phyloP scores from a whole-genome alignment of 768 basidiomycete genomes.

The Rossbeevera mucosa region DNA sequence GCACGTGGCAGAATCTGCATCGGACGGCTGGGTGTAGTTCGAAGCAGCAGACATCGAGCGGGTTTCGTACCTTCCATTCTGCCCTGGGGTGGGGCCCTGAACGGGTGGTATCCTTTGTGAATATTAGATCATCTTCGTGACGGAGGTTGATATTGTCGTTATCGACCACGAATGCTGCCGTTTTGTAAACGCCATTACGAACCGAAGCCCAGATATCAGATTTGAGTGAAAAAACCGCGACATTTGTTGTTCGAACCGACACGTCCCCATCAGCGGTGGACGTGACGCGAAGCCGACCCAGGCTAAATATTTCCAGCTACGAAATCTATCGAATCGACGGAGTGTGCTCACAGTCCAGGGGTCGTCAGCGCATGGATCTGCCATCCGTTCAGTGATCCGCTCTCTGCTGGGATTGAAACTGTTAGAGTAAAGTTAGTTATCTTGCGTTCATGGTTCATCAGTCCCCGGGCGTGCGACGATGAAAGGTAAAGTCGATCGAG shows the following conservation, averaged over 20 bases:
- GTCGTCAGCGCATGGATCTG: conserved; percentile 50
- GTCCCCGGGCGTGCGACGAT: background rate
- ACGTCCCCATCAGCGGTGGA: conserved; percentile 1
- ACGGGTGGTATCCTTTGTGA: conserved; percentile 3
- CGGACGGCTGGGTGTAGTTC: background rate
- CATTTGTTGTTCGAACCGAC: conserved; percentile 23
- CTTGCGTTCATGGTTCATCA: background rate
- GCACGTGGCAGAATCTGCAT: conserved; percentile 7
- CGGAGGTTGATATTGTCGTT: conserved; percentile 1
- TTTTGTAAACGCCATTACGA: background rate
- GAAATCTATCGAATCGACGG: background rate
- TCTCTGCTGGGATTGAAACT: conserved; percentile 61
- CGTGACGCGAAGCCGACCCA: conserved; percentile 21
- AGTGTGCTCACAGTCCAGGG: conserved; percentile 62
- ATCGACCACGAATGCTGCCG: conserved; percentile 12
- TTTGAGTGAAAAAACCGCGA: conserved; percentile 23
- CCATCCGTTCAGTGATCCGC: conserved; percentile 69
- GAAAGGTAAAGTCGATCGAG: conserved; percentile 35
- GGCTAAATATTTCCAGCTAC: conserved; percentile 4
- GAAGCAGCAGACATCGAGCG: background rate
- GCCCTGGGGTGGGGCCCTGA: background rate
- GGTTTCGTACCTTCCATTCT: conserved; percentile 22
- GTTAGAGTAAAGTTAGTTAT: conserved; percentile 60
- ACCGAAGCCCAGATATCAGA: background rate
- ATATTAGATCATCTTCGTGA: background rate